phyloP scores from a whole-genome alignment of 352 stramenopile genomes.

The Globisporangium uncinulatum region DNA sequence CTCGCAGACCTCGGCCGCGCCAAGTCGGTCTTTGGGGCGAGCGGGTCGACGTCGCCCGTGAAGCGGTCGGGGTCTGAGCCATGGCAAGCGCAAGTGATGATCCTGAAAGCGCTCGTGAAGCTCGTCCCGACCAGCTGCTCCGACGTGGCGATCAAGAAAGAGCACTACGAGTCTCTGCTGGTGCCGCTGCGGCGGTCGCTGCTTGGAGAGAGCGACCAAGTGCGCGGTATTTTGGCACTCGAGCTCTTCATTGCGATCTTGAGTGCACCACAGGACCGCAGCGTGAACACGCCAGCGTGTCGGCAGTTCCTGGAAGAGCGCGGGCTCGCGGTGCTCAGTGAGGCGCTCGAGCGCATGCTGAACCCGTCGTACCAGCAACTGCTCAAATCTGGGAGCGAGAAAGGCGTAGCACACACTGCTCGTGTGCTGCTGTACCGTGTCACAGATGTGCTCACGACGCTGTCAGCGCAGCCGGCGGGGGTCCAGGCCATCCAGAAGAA shows the following conservation, averaged over 20 bases:
- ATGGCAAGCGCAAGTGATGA: conserved; percentile 76
- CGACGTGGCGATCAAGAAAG: conserved; percentile 41
- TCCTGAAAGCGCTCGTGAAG: conserved; percentile 62
- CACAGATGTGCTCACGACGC: conserved; percentile 54
- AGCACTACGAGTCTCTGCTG: conserved; percentile 60
- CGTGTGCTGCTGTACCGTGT: conserved; percentile 62
- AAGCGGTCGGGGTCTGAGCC: conserved; percentile 30
- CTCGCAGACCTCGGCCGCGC: conserved; percentile 40
- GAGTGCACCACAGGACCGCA: conserved; percentile 33
- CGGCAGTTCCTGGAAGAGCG: conserved; percentile 48
- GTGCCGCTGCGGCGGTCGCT: conserved; percentile 55
- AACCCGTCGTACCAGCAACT: conserved; percentile 65
- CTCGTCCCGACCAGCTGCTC: conserved; percentile 53
- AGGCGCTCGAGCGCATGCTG: conserved; percentile 67
- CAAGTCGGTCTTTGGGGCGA: conserved; percentile 46
- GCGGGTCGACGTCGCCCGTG: conserved; percentile 10
- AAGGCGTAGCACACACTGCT: conserved; percentile 33
- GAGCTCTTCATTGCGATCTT: conserved; percentile 65
- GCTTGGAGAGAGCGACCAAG: conserved; percentile 67
- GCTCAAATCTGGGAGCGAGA: conserved; percentile 27
- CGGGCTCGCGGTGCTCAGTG: conserved; percentile 40
- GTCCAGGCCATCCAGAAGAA: conserved; percentile 53
- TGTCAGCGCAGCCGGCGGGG: conserved; percentile 34
- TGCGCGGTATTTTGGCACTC: conserved; percentile 65
- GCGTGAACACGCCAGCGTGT: conserved; percentile 48